Percentiles rank a stretch among this genome's conserved stretches.
Conservation (phyloP, 495 filamentous ascomycete genomes). For the Lophiostoma macrostomum region DNA sequence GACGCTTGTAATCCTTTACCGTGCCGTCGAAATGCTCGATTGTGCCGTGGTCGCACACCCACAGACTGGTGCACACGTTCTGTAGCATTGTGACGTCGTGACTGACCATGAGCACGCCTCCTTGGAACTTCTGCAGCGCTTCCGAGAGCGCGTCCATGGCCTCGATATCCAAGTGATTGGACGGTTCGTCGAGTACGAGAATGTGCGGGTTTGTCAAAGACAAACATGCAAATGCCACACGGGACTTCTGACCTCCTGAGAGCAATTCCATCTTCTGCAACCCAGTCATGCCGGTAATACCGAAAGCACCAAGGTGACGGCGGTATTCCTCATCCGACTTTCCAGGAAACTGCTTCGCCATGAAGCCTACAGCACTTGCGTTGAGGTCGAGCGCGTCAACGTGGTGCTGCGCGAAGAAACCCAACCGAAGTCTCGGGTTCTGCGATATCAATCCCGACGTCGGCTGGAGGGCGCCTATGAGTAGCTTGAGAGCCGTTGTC, state of each 20-base stretch:
- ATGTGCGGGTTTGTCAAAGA: constrained; percentile 94
- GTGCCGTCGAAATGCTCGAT: constrained; percentile 97
- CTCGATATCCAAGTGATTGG: constrained; percentile 98
- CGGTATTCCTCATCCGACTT: constrained; percentile 96
- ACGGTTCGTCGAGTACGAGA: constrained; percentile 95
- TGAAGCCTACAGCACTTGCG: constrained; percentile 85
- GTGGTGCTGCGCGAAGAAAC: constrained; percentile 98
- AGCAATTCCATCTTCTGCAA: constrained; percentile 93
- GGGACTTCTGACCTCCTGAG: constrained; percentile 96
- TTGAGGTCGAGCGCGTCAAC: constrained; percentile 94
- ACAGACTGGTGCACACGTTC: constrained; percentile 88
- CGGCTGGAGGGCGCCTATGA: constrained; percentile 80
- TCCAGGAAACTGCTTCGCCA: constrained; percentile 87
- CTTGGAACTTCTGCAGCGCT: constrained; percentile 82
- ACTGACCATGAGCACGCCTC: constrained; percentile 95
- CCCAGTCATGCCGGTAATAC: constrained; percentile 96
- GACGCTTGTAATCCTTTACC: constrained; percentile 96
- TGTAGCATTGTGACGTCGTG: constrained; percentile 99
- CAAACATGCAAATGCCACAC: constrained; percentile 94
- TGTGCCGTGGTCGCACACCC: constrained; percentile 93
- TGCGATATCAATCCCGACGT: constrained; percentile 79
- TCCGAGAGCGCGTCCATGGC: constrained; percentile 94
- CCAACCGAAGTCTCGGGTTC: constrained; percentile 81
- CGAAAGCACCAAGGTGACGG: constrained; percentile 91
- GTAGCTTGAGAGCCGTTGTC: constrained; percentile 90